Conservation (phyloP, 1,284 basidiomycete genomes). For the Ustilago tritici region DNA sequence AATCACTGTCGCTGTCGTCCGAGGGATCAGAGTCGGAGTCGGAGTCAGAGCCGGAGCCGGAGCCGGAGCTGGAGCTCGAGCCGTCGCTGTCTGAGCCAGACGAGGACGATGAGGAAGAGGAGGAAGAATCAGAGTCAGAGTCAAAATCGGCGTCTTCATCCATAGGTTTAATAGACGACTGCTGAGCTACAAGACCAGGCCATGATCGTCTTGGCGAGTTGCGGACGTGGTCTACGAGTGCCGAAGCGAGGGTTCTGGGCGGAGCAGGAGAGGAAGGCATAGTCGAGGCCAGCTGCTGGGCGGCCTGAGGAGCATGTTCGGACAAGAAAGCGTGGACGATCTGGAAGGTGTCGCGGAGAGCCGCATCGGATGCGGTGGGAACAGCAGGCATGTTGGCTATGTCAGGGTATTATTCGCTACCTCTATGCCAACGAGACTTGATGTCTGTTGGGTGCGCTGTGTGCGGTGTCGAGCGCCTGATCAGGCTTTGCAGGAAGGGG, state of each 20-base stretch:
- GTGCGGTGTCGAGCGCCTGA: too few species aligned
- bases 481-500: too few species aligned
- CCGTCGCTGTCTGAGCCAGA: constrained; percentile 21
- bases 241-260: constrained; percentile 38
- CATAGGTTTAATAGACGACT: constrained; percentile 19
- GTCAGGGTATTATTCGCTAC: not conserved
- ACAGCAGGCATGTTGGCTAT: not conserved
- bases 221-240: constrained; percentile 44
- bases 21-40: constrained; percentile 16
- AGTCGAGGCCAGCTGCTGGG: constrained; percentile 28
- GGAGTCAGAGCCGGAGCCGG: constrained; percentile 12
- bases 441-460: not conserved
- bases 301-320: constrained; percentile 43
- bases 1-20: constrained; percentile 30
- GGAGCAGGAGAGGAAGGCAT: constrained; percentile 37
- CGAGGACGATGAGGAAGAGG: constrained; percentile 14
- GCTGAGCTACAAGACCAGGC: constrained; percentile 28
- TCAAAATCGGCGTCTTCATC: constrained; percentile 22
- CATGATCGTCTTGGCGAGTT: constrained; percentile 44
- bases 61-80: constrained; percentile 9
- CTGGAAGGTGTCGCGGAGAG: constrained; percentile 43
- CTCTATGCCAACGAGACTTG: not conserved
- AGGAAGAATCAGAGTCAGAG: constrained; percentile 8
- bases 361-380: constrained; percentile 25
- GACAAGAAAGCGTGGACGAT: constrained; percentile 50